Evolutionary conservation across 2,329 filamentous ascomycete species (phyloP), one percentile per base, ranked within the genome.

Genomic region (Cladosporium cucumerinum): DNA sequence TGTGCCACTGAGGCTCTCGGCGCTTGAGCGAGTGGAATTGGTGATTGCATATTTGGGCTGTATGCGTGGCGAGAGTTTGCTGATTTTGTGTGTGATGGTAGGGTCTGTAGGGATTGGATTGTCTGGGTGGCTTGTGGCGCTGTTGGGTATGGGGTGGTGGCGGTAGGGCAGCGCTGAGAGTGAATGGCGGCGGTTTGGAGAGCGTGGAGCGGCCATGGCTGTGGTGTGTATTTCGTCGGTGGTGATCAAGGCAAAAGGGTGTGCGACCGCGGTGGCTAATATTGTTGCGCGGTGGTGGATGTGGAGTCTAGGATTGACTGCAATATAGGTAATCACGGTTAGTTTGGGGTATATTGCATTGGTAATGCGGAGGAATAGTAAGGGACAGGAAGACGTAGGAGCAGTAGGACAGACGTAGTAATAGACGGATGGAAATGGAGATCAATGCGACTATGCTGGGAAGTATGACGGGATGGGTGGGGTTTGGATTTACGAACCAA

Each of bases 51-150:
- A 61, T 34, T 61, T 58, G 8, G 63, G 57, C 30, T 48, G 28
- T 25, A 61, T 26, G n/a, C 36, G 57, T 26, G 63, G 57, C 28
- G 63, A 55, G 43, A 64, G 49, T 39, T 54, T 58, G 43, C 28
- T 51, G 32, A 57, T 54, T 36, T 57, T 61, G 48, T 61, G 58
- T 46, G 51, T 36, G 39, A 48, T 39, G 26, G 57, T 55, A 23
- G 81, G 80, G 68, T 82, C 80, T 48, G 67, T 70, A 51, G 81
- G 80, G 21, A 82, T 79, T 1, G 80, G 80, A 67, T 82, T 78
- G 71, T 79, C 67, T 0, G 80, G 80, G 67, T 82, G 79, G 54
- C 80, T 81, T 52, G 79, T 81, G 3, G 75, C 69, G 46, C 75
- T 77, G 64, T 74, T 73, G 34, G 81, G 80, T 52, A 82, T 77